Conservation (phyloP, 2,329 filamentous ascomycete genomes). For the Phoma sp. region DNA sequence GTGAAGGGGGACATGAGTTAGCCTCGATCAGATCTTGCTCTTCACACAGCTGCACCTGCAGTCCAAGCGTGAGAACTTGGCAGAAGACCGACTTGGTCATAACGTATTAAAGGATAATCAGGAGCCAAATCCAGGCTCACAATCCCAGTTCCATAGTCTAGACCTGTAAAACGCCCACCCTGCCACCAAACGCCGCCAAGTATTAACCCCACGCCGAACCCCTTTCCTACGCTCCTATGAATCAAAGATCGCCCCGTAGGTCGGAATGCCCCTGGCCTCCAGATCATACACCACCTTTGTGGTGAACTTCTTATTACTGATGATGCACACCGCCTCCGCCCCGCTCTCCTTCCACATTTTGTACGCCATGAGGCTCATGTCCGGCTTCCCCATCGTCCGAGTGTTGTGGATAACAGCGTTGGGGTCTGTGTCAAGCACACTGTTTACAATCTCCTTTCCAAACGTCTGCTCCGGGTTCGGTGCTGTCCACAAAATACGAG, state of each 20-base stretch:
- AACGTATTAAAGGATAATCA: too few species aligned
- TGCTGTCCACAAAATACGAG: slow-evolving; percentile 75
- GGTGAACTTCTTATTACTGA: slow-evolving; percentile 75
- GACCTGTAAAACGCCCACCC: background rate
- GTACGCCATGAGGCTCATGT: slow-evolving; percentile 67
- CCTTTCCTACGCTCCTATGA: slow-evolving; percentile 48
- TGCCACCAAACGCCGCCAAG: background rate
- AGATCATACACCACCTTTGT: slow-evolving; percentile 73
- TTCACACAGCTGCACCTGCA: too few species aligned
- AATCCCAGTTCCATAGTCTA: too few species aligned
- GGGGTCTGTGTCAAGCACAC: slow-evolving; percentile 65
- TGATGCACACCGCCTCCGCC: slow-evolving; percentile 75
- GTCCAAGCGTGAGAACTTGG: too few species aligned
- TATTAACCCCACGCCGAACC: background rate
- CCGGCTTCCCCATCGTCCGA: slow-evolving; percentile 64
- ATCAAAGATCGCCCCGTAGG: slow-evolving; percentile 79
- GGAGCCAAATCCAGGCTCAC: too few species aligned
- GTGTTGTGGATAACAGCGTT: slow-evolving; percentile 74
- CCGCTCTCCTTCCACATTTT: slow-evolving; percentile 58
- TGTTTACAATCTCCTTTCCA: slow-evolving; percentile 64
- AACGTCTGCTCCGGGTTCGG: slow-evolving; percentile 69
- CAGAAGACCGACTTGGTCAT: too few species aligned
- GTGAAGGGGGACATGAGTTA: too few species aligned
- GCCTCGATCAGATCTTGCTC: too few species aligned
- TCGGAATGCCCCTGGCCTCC: slow-evolving; percentile 69